A percentile compares a stretch with the other conserved stretches of the same genome.
phyloP scores from a whole-genome alignment of 164 flowering plant species.

The Kingdonia uniflora region DNA sequence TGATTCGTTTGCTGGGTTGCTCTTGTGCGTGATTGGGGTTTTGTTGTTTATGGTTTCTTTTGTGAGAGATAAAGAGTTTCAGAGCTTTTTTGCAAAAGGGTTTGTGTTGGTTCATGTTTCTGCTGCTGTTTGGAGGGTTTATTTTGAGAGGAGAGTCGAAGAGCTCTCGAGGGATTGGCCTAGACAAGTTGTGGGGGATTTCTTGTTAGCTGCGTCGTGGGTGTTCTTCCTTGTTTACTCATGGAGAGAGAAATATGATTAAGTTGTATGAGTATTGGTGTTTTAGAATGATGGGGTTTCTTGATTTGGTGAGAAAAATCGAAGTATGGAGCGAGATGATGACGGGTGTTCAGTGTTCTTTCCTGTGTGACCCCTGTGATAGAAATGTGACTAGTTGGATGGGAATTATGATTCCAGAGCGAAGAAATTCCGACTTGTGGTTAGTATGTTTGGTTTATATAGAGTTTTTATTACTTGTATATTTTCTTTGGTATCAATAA shows the following conservation, averaged over 20 bases:
- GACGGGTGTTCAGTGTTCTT: too few species aligned
- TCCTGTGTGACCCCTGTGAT: too few species aligned
- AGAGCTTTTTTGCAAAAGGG: constrained; percentile 62
- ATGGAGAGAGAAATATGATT: constrained; percentile 81
- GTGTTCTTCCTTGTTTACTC: constrained; percentile 55
- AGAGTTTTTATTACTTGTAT: too few species aligned
- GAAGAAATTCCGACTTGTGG: too few species aligned
- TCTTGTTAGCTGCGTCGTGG: constrained; percentile 54
- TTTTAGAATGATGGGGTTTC: too few species aligned
- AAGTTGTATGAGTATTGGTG: too few species aligned
- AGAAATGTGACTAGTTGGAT: too few species aligned
- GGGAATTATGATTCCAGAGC: too few species aligned
- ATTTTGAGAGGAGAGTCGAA: constrained; percentile 51
- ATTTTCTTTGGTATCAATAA: too few species aligned
- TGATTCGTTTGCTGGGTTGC: constrained; percentile 64
- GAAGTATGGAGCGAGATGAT: too few species aligned
- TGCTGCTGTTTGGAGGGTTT: constrained; percentile 61
- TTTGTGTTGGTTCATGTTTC: constrained; percentile 51
- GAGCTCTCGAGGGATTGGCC: constrained; percentile 58
- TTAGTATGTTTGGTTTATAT: too few species aligned
- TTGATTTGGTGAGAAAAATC: too few species aligned
- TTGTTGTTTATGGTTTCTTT: constrained; percentile 65
- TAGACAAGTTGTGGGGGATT: constrained; percentile 47
- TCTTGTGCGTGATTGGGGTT: constrained; percentile 47
- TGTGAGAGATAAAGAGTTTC: constrained; percentile 57